Percentiles rank a stretch among this genome's conserved stretches.
phyloP scores from a whole-genome alignment of 768 basidiomycete species.

The Crucibulum laeve region DNA sequence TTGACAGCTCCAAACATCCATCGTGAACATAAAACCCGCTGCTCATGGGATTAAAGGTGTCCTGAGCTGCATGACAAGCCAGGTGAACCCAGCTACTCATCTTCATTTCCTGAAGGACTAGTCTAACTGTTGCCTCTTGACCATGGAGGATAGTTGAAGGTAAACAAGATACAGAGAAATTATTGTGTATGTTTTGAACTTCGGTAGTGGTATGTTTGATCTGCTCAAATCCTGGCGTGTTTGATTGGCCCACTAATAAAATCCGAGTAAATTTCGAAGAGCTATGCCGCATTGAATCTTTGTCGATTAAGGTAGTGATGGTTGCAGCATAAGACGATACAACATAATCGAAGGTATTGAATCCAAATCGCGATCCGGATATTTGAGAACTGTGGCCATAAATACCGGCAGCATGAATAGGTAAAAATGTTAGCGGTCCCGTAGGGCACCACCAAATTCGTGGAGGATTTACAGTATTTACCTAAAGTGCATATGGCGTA shows the following conservation, averaged over 20 bases:
- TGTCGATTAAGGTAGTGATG: not conserved
- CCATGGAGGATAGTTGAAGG: not conserved
- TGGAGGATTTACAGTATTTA: not conserved
- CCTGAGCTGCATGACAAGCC: conserved; percentile 26
- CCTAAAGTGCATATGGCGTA: not conserved
- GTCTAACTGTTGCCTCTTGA: not conserved
- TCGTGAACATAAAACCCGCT: conserved; percentile 16
- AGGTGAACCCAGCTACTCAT: conserved; percentile 19
- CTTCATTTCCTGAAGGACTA: not conserved
- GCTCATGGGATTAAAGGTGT: conserved; percentile 18
- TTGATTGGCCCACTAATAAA: not conserved
- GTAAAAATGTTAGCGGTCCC: not conserved
- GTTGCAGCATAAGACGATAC: not conserved
- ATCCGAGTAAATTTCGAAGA: not conserved
- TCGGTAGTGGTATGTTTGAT: not conserved
- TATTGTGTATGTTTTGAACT: not conserved
- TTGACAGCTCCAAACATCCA: conserved; percentile 9
- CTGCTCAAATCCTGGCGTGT: not conserved
- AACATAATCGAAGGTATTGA: not conserved
- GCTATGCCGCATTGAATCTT: not conserved
- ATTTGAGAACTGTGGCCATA: not conserved
- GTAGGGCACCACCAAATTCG: not conserved
- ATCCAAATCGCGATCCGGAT: not conserved
- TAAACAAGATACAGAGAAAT: not conserved
- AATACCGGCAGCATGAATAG: not conserved